Conservation (phyloP, 1,139 yeast genomes). For the Saccharomycopsis hybrid region DNA sequence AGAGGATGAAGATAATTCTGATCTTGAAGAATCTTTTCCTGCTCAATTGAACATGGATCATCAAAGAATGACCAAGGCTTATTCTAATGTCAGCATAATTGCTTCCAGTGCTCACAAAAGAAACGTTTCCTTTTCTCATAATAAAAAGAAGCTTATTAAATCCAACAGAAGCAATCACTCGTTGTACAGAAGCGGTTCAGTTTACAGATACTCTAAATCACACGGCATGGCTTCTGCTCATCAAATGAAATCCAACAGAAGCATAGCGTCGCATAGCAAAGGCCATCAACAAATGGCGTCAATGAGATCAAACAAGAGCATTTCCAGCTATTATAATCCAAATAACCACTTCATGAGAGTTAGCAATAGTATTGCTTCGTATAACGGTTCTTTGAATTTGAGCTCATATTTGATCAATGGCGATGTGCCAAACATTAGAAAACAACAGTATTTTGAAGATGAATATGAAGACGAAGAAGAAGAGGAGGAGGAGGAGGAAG, state of each 20-base stretch:
- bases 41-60: constrained; percentile 10
- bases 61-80: constrained; percentile 18
- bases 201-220: constrained; percentile 7
- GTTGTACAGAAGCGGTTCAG: constrained; percentile 3
- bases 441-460: constrained; percentile 1
- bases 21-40: constrained; percentile 18
- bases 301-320: constrained; percentile 14
- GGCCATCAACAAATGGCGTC: not conserved
- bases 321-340: constrained; percentile 12
- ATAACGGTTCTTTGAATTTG: constrained; percentile 17
- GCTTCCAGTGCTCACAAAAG: constrained; percentile 15
- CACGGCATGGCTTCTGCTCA: not conserved
- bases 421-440: not conserved
- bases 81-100: constrained; percentile 18
- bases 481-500: constrained; percentile 1
- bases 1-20: constrained; percentile 6
- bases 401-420: constrained; percentile 15
- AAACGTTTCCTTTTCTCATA: constrained; percentile 15
- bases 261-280: constrained; percentile 1
- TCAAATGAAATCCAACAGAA: constrained; percentile 10
- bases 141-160: constrained; percentile 8
- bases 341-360: constrained; percentile 10
- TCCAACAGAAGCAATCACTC: not conserved
- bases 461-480: constrained; percentile 15
- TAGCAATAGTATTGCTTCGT: constrained; percentile 20